Percentiles rank a stretch among this genome's conserved stretches.
Evolutionary conservation across 208 protist species (phyloP).

Genomic region (Wallacemonas sp.): DNA sequence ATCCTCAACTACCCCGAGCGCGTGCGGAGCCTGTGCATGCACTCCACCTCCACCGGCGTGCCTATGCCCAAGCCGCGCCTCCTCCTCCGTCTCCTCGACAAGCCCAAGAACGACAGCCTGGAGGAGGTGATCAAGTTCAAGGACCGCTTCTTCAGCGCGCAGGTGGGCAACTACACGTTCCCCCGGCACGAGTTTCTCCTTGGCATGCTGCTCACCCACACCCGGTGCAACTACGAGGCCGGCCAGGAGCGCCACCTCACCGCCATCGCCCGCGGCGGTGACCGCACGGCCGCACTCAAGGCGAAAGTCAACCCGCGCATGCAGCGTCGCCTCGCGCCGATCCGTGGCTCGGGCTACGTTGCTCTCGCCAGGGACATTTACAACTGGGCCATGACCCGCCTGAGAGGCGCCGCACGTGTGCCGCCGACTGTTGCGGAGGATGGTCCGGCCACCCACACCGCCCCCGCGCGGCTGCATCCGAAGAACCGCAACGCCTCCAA

Average conservation of each 20-base stretch:
- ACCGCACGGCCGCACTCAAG: slow-evolving; percentile 20
- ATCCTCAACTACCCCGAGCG: slow-evolving; percentile 27
- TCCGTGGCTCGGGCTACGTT: slow-evolving; percentile 8
- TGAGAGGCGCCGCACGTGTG: neutral
- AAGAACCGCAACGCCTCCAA: neutral
- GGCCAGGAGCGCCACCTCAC: slow-evolving; percentile 34
- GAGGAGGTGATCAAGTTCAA: slow-evolving; percentile 19
- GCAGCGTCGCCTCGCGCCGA: neutral
- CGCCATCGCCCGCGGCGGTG: slow-evolving; percentile 29
- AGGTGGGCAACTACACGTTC: slow-evolving; percentile 37
- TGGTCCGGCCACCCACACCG: neutral
- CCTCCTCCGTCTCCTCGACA: slow-evolving; percentile 9
- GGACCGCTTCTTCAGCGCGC: slow-evolving; percentile 25
- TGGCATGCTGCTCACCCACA: slow-evolving; percentile 31
- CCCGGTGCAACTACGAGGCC: slow-evolving; percentile 24
- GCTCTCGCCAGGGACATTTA: slow-evolving; percentile 1
- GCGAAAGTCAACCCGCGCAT: slow-evolving; percentile 15
- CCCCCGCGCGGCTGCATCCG: too few relatives aligned
- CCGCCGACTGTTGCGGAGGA: neutral
- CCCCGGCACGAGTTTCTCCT: slow-evolving; percentile 34
- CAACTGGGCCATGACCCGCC: neutral
- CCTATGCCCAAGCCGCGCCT: slow-evolving; percentile 15
- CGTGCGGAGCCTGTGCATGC: slow-evolving; percentile 37
- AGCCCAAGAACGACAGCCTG: slow-evolving; percentile 8
- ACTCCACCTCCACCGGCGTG: slow-evolving; percentile 26